Evolutionary conservation across 164 flowering plant species (phyloP), one percentile per base, ranked within the genome.

Genomic region (Magnolia sinica): DNA sequence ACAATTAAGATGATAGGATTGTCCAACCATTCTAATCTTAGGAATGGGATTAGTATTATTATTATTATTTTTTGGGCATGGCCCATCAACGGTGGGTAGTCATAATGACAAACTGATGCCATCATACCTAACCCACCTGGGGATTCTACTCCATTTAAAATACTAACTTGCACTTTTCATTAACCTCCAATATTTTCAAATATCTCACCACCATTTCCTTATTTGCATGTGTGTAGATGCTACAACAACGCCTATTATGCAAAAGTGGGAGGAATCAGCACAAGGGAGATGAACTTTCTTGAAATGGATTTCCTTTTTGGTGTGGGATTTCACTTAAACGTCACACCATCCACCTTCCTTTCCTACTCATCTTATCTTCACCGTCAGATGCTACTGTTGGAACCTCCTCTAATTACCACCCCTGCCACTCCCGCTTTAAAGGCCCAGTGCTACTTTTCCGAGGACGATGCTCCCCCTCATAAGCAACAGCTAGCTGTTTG

Each of bases 191-290:
- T 37, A 63, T 63, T n/a, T 18, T 63, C 65, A 63, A 63, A 16
- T 7, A n/a, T n/a, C 22, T n/a, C 23, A 63, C 19, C 22, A 18
- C 22, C 19, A 18, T 63, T 6, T 6, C 9, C 23, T 63, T 18
- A 63, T 18, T 63, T 22, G n/a, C 22, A 9, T 18, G 19, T 20
- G 59, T 78, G 20, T 91, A 94, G 98, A 87, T 90, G 86, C 37
- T 94, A 94, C 86, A 92, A 91, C 88, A 94, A 94, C 88, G 98
- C 98, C 18, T 94, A 94, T 81, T 94, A 91, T 84, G 98, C 96
- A 24, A 92, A 89, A 85, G 91, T 94, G 1, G 98, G 98, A 82
- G 97, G 98, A 69, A 91, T 94, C 66, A 91, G 90, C 90, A 89
- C 87, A 70, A 75, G 65, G 71, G 98, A 94, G 85, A 92, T 94